Base-by-base conservation (phyloP, 2,329 filamentous ascomycete species). In the Hypomyces rosellus region DNA sequence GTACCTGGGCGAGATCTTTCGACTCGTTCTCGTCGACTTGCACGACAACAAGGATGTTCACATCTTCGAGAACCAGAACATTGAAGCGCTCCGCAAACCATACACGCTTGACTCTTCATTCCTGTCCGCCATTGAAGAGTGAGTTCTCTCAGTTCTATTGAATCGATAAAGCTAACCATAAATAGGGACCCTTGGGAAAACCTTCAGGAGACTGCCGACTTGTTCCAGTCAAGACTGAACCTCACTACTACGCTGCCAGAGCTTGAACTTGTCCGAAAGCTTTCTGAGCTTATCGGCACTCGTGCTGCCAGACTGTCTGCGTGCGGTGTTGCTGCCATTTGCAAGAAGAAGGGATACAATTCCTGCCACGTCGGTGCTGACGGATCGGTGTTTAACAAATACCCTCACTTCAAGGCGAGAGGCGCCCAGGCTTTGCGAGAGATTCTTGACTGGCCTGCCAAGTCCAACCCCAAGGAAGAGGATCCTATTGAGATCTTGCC, bases 361-460 rank as follows among this genome's bases (percentile, higher is more conserved):
- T 79, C 81, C 36, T 95, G 89, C 74, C 93, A 97, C 69, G 93
- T 99, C 39, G 93, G 93, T 61, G 93, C 93, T 46, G 93, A 99
- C 65, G 93, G 93, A 36, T 95, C 89, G 15, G 92, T 99, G 49
- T 99, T 99, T 76, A 96, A 96, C 79, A 97, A 97, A 70, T 99
- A 99, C 73, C 93, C 93, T 12, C 88, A 96, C 73, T 99, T 99
- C 81, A 96, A 96, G 78, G 82, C 84, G 51, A 86, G 93, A 49
- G 91, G 92, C 50, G 92, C 93, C 13, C 78, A 85, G 67, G 93
- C 93, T 25, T 80, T 99, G 48, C 84, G 89, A 49, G 93, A 99
- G 76, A 96, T 99, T 58, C 82, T 99, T 36, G 92, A 96, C 75
- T 97, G 92, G 91, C 82, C 87, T 3, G 82, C 65, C 44, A 88